Percentiles rank a stretch among this genome's conserved stretches.
Conservation (phyloP, 1,139 yeast species). For the Suhomyces bokatorum region DNA sequence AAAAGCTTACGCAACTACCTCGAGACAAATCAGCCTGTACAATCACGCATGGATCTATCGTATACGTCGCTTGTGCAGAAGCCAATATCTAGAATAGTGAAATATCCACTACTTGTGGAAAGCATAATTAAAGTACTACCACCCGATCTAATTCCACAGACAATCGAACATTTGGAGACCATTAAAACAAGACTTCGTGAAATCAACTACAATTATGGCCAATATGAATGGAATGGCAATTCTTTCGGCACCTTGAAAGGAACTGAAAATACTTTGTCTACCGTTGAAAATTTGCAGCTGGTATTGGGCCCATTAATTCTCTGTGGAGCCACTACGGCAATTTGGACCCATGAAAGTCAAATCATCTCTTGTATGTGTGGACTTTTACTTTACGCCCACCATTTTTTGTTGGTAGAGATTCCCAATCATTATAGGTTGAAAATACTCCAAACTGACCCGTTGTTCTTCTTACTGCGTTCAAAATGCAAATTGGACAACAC, state of each 20-base stretch:
- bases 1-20: conserved; percentile 38
- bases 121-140: conserved; percentile 30
- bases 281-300: neutral
- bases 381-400: neutral
- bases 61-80: conserved; percentile 52
- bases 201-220: conserved; percentile 24
- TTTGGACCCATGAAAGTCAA: neutral
- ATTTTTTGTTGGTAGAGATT: neutral
- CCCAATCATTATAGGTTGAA: neutral
- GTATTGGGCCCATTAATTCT: neutral
- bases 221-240: too few relatives aligned
- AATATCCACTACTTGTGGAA: conserved; percentile 52
- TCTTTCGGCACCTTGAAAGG: neutral
- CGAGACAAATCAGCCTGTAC: conserved; percentile 42
- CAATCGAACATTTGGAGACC: conserved; percentile 11
- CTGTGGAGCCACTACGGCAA: neutral
- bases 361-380: neutral
- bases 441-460: neutral
- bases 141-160: conserved; percentile 1
- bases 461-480: neutral
- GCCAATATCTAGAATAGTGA: conserved; percentile 53
- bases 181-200: conserved; percentile 25
- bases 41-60: conserved; percentile 42
- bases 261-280: neutral
- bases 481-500: neutral